Conservation (phyloP, 305 asterid genomes). For the Euphrasia arctica region DNA sequence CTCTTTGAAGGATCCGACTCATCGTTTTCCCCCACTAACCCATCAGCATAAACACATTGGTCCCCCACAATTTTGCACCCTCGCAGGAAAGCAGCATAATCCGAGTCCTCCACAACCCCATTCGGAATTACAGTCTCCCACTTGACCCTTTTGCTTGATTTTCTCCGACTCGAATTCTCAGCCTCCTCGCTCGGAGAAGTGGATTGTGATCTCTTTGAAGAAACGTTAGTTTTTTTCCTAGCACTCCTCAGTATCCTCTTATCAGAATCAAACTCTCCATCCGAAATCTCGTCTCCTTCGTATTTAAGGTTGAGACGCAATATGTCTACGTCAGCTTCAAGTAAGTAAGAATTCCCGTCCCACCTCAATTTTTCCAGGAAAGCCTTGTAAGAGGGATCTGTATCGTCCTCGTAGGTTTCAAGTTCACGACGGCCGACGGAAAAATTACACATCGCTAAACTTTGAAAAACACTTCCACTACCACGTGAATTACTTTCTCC, state of each 20-base stretch:
- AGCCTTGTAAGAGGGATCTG: constrained; percentile 28
- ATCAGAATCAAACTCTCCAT: constrained; percentile 21
- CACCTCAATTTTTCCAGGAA: constrained; percentile 23
- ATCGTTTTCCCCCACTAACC: constrained; percentile 3
- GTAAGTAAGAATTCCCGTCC: constrained; percentile 26
- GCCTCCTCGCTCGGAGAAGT: constrained; percentile 4
- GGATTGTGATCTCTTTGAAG: background rate
- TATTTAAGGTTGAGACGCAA: constrained; percentile 14
- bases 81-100: constrained; percentile 3
- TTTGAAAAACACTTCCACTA: too few species aligned
- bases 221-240: background rate
- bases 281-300: constrained; percentile 25
- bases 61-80: constrained; percentile 1
- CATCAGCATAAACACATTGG: background rate
- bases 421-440: too few species aligned
- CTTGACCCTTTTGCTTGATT: background rate
- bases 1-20: background rate
- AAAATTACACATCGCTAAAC: too few species aligned
- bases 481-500: too few species aligned
- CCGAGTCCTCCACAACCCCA: constrained; percentile 11
- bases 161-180: background rate
- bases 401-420: background rate
- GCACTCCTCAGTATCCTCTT: background rate
- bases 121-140: background rate
- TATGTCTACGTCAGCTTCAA: constrained; percentile 20